A percentile compares a stretch with the other conserved stretches of the same genome.
Conservation (phyloP, 2,329 filamentous ascomycete genomes). For the Diaporthe ampelina region DNA sequence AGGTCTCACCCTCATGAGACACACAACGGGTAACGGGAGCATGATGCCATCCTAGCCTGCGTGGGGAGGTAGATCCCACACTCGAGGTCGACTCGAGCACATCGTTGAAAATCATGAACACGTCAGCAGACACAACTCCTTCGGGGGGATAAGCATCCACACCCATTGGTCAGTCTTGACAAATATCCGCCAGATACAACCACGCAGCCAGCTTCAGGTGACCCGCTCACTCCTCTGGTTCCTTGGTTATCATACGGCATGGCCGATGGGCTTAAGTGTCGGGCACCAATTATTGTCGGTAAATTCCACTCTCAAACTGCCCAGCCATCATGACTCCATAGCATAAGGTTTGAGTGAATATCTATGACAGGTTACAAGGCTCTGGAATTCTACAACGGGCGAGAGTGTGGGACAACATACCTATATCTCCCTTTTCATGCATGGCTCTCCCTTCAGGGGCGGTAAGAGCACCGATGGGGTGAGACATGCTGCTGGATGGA, state of each 20-base stretch:
- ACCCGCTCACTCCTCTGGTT: conserved; percentile 2
- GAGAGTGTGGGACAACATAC: background rate
- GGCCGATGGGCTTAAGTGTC: background rate
- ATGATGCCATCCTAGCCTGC: background rate
- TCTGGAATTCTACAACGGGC: background rate
- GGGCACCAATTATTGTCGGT: background rate
- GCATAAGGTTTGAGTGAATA: background rate
- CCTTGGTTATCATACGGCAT: background rate
- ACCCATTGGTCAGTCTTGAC: background rate
- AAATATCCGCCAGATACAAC: background rate
- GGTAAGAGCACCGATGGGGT: background rate
- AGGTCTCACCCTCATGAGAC: conserved; percentile 1
- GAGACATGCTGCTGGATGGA: background rate
- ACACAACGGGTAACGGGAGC: background rate
- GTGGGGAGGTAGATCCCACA: conserved; percentile 12
- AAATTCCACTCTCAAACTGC: background rate
- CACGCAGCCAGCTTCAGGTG: background rate
- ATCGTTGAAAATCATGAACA: background rate
- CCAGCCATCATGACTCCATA: background rate
- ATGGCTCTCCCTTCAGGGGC: background rate
- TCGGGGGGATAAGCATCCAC: background rate
- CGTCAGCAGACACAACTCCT: background rate
- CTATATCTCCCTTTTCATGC: background rate
- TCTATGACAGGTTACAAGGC: background rate
- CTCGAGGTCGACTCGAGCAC: background rate